A percentile compares a stretch with the other conserved stretches of the same genome.
Conservation (phyloP, 192 early-diverging fungal species). For the Gorgonomyces haynaldii region DNA sequence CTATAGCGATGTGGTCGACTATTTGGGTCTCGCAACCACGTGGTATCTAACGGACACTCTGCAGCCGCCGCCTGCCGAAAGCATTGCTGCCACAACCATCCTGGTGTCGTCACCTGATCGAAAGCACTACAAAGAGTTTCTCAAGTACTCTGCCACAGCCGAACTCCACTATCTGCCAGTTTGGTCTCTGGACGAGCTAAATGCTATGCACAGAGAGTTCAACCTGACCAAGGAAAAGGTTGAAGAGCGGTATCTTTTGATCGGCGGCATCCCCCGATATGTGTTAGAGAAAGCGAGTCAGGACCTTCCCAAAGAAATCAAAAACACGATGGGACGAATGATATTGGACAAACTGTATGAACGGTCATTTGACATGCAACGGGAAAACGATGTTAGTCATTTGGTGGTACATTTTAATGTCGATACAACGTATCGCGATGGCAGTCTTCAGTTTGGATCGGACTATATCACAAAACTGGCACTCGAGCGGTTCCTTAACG, state of each 20-base stretch:
- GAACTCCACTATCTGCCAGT: background rate
- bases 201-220: background rate
- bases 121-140: too few relatives aligned
- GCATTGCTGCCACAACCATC: background rate
- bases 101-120: background rate
- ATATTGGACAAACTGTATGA: too few relatives aligned
- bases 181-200: background rate
- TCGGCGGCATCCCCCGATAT: constrained; percentile 1
- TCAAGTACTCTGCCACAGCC: background rate
- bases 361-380: too few relatives aligned
- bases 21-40: background rate
- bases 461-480: too few relatives aligned
- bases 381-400: too few relatives aligned
- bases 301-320: too few relatives aligned
- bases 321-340: too few relatives aligned
- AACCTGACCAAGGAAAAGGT: constrained; percentile 1
- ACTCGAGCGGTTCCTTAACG: too few relatives aligned
- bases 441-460: too few relatives aligned
- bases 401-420: too few relatives aligned
- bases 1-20: background rate
- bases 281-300: background rate
- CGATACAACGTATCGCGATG: too few relatives aligned
- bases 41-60: background rate
- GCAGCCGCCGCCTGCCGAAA: background rate
- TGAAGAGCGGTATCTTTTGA: background rate